Percentiles rank a stretch among this genome's conserved stretches.
These are phyloP conservation scores for Cyberlindnera maritima DNA, from an alignment of 805 yeast species.

Conservation along the genomic window DNA sequence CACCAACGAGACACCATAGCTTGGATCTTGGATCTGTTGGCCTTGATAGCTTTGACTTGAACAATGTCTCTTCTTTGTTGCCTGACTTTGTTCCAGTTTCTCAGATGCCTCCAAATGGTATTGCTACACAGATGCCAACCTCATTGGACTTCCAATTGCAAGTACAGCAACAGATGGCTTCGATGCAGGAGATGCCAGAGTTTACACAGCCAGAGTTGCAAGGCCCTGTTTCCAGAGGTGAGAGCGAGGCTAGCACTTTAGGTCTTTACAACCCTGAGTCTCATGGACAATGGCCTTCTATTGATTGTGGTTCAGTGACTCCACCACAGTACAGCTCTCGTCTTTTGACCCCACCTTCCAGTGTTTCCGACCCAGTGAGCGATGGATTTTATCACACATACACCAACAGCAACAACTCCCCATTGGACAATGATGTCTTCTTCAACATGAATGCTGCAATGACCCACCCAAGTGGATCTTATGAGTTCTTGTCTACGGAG, in stretches of 20 bases:
- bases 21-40: conserved; percentile 20
- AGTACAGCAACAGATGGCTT: not conserved
- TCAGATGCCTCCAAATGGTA: not conserved
- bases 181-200: not conserved
- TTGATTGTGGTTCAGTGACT: conserved; percentile 7
- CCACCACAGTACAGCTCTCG: conserved; percentile 14
- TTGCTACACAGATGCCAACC: not conserved
- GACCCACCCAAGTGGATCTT: not conserved
- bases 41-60: conserved; percentile 18
- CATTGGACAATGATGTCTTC: conserved; percentile 19
- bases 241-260: conserved; percentile 4
- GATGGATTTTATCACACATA: conserved; percentile 1
- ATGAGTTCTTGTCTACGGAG: not conserved
- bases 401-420: conserved; percentile 13
- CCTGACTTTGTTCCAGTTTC: conserved; percentile 15
- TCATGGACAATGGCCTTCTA: conserved; percentile 21
- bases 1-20: conserved; percentile 27
- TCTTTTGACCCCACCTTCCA: conserved; percentile 24
- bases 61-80: conserved; percentile 5
- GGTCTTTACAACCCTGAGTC: conserved; percentile 8
- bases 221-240: not conserved
- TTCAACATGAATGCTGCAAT: conserved; percentile 4
- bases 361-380: conserved; percentile 17
- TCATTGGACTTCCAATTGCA: not conserved
- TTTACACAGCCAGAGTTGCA: not conserved